Evolutionary conservation across 2,329 filamentous ascomycete genomes (phyloP).

Genomic region (Parastagonospora avenae): DNA sequence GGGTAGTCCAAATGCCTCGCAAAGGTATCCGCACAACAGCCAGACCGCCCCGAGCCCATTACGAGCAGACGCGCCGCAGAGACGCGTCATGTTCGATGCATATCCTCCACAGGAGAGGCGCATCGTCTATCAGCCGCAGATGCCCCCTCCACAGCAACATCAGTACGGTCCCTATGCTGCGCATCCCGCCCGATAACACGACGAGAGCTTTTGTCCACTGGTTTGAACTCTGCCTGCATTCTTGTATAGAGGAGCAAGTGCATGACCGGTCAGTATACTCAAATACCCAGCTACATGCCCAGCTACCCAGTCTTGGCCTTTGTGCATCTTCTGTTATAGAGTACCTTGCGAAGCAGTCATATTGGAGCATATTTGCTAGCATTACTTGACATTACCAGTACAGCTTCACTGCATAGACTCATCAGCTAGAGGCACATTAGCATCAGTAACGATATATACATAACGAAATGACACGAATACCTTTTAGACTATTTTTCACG

Average conservation of each 20-base stretch:
- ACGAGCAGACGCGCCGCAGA: constrained; percentile 32
- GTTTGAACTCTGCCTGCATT: neutral
- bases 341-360: neutral
- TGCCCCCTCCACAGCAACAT: constrained; percentile 29
- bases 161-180: constrained; percentile 34
- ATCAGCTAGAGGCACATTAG: no score
- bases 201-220: neutral
- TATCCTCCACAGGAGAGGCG: constrained; percentile 33
- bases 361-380: no score
- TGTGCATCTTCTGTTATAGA: neutral
- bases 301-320: neutral
- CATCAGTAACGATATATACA: neutral
- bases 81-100: constrained; percentile 46
- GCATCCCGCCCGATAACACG: constrained; percentile 31
- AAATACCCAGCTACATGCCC: constrained; percentile 43
- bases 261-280: constrained; percentile 26
- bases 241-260: constrained; percentile 26
- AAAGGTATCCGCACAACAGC: constrained; percentile 32
- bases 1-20: constrained; percentile 76
- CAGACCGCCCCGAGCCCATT: constrained; percentile 37
- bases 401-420: no score
- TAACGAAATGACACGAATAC: constrained; percentile 3
- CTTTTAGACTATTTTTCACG: neutral
- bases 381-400: no score
- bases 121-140: constrained; percentile 25